Evolutionary conservation across 2,329 filamentous ascomycete genomes (phyloP).

Genomic region (Helicocarpus griseus): DNA sequence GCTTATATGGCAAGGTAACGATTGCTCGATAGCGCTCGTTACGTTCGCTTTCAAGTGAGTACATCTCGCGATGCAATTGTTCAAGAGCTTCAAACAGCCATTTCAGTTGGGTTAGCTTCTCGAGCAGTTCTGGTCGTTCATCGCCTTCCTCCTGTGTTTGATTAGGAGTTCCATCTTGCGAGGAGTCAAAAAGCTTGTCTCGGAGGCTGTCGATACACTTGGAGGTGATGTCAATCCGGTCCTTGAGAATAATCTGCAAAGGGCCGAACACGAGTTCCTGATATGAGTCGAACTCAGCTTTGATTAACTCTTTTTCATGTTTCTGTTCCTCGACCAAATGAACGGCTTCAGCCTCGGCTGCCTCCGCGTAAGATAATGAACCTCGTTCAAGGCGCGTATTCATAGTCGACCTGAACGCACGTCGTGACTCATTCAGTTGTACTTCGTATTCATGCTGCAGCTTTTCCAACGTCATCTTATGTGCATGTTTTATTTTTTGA

Average conservation of each 20-base stretch:
- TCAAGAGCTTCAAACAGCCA: conserved; percentile 97
- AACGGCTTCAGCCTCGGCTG: conserved; percentile 69
- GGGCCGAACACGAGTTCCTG: conserved; percentile 76
- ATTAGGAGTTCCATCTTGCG: conserved; percentile 60
- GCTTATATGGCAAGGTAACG: conserved; percentile 70
- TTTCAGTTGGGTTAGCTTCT: conserved; percentile 88
- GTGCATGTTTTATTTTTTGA: conserved; percentile 51
- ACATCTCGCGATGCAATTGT: conserved; percentile 71
- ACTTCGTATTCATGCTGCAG: conserved; percentile 44
- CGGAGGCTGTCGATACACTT: conserved; percentile 68
- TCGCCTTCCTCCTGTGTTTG: conserved; percentile 91
- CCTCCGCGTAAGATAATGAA: conserved; percentile 71
- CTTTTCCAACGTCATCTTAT: conserved; percentile 41
- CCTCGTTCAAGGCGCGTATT: conserved; percentile 70
- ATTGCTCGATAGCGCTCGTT: conserved; percentile 80
- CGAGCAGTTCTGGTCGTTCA: conserved; percentile 83
- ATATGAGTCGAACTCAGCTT: conserved; percentile 74
- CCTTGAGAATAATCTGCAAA: conserved; percentile 67
- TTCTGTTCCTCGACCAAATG: conserved; percentile 61
- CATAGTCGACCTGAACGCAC: conserved; percentile 62
- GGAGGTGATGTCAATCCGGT: conserved; percentile 63
- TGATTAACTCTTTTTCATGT: conserved; percentile 61
- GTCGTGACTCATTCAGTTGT: conserved; percentile 50
- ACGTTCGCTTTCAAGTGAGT: conserved; percentile 72
- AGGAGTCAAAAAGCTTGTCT: conserved; percentile 62